Conservation (phyloP, 2,329 filamentous ascomycete species). For the Fusarium incarnatum region DNA sequence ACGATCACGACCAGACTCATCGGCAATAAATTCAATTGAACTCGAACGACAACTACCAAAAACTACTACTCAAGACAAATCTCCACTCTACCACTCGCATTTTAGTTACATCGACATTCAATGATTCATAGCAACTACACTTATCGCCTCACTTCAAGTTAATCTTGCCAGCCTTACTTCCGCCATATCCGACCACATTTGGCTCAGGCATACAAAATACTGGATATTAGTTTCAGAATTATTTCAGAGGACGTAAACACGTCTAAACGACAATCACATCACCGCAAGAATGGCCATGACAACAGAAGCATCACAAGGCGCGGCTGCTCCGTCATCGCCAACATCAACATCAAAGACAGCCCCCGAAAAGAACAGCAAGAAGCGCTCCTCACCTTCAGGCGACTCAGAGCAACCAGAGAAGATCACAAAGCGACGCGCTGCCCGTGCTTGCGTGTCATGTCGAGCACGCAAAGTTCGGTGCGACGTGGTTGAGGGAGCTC, state of each 20-base stretch:
- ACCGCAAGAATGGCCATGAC: slow-evolving; percentile 35
- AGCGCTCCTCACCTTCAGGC: slow-evolving; percentile 49
- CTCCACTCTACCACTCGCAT: slow-evolving; percentile 42
- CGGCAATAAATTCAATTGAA: slow-evolving; percentile 13
- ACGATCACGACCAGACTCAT: slow-evolving; percentile 21
- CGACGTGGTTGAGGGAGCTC: slow-evolving; percentile 89
- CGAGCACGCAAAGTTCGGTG: slow-evolving; percentile 91
- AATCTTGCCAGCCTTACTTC: slow-evolving; percentile 7
- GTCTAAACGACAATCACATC: not conserved
- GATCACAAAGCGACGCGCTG: slow-evolving; percentile 82
- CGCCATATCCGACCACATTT: slow-evolving; percentile 14
- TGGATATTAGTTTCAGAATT: not conserved
- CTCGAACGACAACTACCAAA: slow-evolving; percentile 9
- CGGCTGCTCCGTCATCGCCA: slow-evolving; percentile 47
- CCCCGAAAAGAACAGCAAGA: slow-evolving; percentile 50
- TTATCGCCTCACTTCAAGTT: slow-evolving; percentile 5
- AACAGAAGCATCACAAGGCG: slow-evolving; percentile 42
- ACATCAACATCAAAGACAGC: slow-evolving; percentile 46
- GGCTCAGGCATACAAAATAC: not conserved
- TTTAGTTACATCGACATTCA: slow-evolving; percentile 28
- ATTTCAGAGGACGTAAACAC: not conserved
- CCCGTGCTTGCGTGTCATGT: slow-evolving; percentile 90
- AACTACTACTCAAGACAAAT: slow-evolving; percentile 18
- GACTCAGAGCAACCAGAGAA: slow-evolving; percentile 56
- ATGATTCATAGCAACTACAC: slow-evolving; percentile 30